Percentiles rank a stretch among this genome's conserved stretches.
These are phyloP conservation scores for Colletotrichum orbiculare DNA, from an alignment of 2,329 filamentous ascomycete genomes.

Conservation along the genomic window DNA sequence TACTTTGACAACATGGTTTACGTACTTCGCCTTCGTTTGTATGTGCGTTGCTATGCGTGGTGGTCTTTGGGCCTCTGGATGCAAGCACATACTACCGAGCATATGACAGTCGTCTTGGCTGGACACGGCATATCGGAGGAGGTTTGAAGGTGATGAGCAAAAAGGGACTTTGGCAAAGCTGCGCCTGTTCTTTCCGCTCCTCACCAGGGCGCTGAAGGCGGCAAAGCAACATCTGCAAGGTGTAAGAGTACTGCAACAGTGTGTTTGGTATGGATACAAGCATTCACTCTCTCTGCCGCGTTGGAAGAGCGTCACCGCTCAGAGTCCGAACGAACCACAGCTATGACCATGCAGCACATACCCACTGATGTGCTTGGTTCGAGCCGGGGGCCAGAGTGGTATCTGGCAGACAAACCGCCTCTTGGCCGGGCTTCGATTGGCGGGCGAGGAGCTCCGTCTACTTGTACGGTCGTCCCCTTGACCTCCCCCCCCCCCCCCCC, in stretches of 20 bases:
- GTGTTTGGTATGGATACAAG: too few relatives aligned
- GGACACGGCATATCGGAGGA: background rate
- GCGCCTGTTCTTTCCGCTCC: background rate
- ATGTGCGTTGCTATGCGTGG: slow-evolving; percentile 12
- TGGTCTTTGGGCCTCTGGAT: background rate
- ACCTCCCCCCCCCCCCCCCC: background rate
- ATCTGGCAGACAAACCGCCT: slow-evolving; percentile 10
- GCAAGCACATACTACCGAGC: background rate
- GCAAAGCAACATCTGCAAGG: background rate
- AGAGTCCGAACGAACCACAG: slow-evolving; percentile 3
- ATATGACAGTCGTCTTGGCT: background rate
- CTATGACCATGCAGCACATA: background rate
- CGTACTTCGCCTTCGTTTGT: too few relatives aligned
- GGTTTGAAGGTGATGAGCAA: background rate
- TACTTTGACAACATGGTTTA: too few relatives aligned
- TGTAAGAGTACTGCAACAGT: too few relatives aligned
- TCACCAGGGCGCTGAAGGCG: slow-evolving; percentile 6
- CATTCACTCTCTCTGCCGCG: too few relatives aligned
- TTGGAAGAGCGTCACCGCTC: background rate
- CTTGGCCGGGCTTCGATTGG: slow-evolving; percentile 6
- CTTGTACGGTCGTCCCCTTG: too few relatives aligned
- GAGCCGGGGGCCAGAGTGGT: background rate
- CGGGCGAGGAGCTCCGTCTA: slow-evolving; percentile 4
- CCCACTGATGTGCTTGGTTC: slow-evolving; percentile 11
- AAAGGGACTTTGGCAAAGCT: slow-evolving; percentile 9